These are phyloP conservation scores for Camptophora hylomeconis DNA, from an alignment of 2,329 filamentous ascomycete genomes.

Conservation along the genomic window DNA sequence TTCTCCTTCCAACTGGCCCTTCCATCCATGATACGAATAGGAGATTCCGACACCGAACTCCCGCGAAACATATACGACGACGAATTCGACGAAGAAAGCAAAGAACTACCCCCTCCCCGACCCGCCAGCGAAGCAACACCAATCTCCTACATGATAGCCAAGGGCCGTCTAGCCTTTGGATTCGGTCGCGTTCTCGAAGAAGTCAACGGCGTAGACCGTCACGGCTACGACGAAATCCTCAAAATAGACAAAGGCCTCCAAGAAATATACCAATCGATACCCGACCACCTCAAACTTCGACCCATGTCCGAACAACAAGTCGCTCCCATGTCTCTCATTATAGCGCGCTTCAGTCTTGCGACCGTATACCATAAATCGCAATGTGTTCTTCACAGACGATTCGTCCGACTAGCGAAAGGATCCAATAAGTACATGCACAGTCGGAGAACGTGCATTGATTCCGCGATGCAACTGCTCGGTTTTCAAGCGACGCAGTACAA, in stretches of 20 bases:
- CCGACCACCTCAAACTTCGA: conserved; percentile 65
- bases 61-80: conserved; percentile 53
- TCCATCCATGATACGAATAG: conserved; percentile 50
- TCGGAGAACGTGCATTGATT: conserved; percentile 70
- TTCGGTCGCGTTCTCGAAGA: conserved; percentile 34
- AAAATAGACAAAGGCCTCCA: conserved; percentile 46
- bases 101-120: conserved; percentile 42
- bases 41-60: conserved; percentile 49
- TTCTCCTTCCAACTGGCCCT: conserved; percentile 56
- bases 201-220: conserved; percentile 27
- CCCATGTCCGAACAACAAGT: conserved; percentile 59
- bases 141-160: conserved; percentile 36
- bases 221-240: conserved; percentile 48
- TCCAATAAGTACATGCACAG: conserved; percentile 77
- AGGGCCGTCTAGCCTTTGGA: conserved; percentile 27
- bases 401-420: conserved; percentile 62
- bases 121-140: conserved; percentile 48
- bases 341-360: conserved; percentile 73
- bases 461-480: conserved; percentile 66
- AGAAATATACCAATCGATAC: conserved; percentile 50
- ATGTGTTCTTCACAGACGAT: conserved; percentile 79
- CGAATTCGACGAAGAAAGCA: conserved; percentile 46
- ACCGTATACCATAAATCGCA: conserved; percentile 80
- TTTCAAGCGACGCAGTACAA: conserved; percentile 64
- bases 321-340: conserved; percentile 56